Evolutionary conservation across 2,329 filamentous ascomycete genomes (phyloP), one percentile per base, ranked within the genome.

Genomic region (Amauroascus verrucosus): DNA sequence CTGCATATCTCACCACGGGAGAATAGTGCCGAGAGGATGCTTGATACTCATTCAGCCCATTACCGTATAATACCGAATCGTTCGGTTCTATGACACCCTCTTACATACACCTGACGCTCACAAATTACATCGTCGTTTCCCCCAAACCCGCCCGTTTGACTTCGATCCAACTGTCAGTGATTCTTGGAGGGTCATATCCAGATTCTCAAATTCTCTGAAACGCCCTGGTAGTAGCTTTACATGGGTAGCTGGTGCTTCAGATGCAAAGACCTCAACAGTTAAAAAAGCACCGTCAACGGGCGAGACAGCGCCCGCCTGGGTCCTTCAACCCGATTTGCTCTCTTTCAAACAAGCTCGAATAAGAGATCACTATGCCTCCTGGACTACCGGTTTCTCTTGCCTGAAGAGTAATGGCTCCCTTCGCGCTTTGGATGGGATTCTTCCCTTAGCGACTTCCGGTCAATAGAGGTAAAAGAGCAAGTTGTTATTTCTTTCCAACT

Each of bases 1-100:
- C 40, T 44, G 48, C 48, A 40, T 35, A n/a, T 45, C 26, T 51
- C 16, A 22, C n/a, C 38, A 35, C 48, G 43, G 50, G 43, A 53
- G 6, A 46, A 37, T 40, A 47, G 48, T 51, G 48, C 48, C 48
- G 48, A 41, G 47, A 48, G 45, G 16, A 37, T 40, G 20, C n/a
- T 24, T 49, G 20, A 13, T 16, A 30, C 3, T 30, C 13, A 35
- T 44, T 24, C n/a, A 3, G 8, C 2, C 16, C 20, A 7, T 28
- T 53, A 53, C 51, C 1, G 8, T 41, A 47, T 26, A 30, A 2
- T 53, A 53, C 51, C 28, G 18, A 44, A 37, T 8, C 13, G 16
- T 18, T 35, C 16, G 3, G 49, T 51, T 37, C 28, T 9, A 22
- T 44, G 14, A 51, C 49, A 18, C 2, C 16, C 7, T 24, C 22